A percentile compares a stretch with the other conserved stretches of the same genome.
These are phyloP conservation scores for Tuber umbilicatum DNA, from an alignment of 495 filamentous ascomycete species.

Conservation along the genomic window DNA sequence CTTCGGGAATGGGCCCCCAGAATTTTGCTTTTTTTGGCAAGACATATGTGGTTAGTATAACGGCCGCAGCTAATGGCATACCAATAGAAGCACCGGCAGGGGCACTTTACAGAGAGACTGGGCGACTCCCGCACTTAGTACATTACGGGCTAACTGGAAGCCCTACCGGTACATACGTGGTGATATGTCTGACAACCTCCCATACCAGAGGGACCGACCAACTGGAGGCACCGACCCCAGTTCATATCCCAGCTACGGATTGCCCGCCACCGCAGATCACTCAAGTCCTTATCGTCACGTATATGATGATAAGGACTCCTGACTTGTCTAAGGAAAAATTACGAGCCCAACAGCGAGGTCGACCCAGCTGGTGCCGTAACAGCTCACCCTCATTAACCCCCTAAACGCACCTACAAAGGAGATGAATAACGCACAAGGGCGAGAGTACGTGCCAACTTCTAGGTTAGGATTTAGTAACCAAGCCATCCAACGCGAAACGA, in stretches of 20 bases:
- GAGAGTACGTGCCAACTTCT: conserved; percentile 16
- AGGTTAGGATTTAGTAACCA: background rate
- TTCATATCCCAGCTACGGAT: conserved; percentile 26
- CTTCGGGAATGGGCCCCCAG: background rate
- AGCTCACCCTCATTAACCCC: conserved; percentile 14
- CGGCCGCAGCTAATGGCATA: background rate
- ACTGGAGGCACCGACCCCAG: conserved; percentile 16
- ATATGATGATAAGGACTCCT: conserved; percentile 20
- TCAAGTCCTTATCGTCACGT: conserved; percentile 34
- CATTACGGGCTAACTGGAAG: background rate
- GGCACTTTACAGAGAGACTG: background rate
- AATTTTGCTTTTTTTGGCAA: background rate
- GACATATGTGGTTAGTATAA: background rate
- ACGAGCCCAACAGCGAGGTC: conserved; percentile 19
- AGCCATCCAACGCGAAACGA: background rate
- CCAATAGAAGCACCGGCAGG: background rate
- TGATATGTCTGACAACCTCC: background rate
- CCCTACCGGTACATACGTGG: background rate
- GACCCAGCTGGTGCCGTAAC: conserved; percentile 19
- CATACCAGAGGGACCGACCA: too few relatives aligned
- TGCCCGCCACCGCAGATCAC: conserved; percentile 28
- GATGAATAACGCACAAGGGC: conserved; percentile 23
- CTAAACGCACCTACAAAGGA: conserved; percentile 24
- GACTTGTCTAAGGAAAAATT: conserved; percentile 22
- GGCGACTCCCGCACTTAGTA: background rate